Conservation (phyloP, 2,329 filamentous ascomycete genomes). For the Balansia obtecta region DNA sequence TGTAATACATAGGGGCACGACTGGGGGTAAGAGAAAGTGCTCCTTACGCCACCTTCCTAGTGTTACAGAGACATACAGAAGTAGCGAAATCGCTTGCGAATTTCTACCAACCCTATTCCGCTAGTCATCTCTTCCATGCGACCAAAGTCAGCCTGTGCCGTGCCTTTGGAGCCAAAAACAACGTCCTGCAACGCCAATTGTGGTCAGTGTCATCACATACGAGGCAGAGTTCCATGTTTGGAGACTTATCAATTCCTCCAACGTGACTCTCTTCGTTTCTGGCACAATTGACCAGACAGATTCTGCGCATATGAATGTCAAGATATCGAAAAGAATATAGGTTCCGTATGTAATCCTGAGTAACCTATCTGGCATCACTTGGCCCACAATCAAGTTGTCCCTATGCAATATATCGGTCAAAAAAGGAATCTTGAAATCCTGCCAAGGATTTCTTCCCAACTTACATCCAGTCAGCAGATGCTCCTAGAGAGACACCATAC, state of each 20-base stretch:
- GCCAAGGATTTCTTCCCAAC: neutral
- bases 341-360: constrained; percentile 54
- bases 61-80: too few species aligned
- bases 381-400: constrained; percentile 34
- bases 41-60: neutral
- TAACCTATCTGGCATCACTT: constrained; percentile 59
- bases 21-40: too few species aligned
- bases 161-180: constrained; percentile 54
- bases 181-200: constrained; percentile 33
- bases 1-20: too few species aligned
- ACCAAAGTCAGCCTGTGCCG: constrained; percentile 52
- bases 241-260: constrained; percentile 45
- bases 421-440: neutral
- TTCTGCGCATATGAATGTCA: constrained; percentile 49
- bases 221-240: neutral
- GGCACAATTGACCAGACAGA: constrained; percentile 54
- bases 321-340: constrained; percentile 55
- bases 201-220: too few species aligned
- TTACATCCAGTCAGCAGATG: neutral
- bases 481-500: neutral
- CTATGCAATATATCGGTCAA: neutral
- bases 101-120: constrained; percentile 48
- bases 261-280: constrained; percentile 49
- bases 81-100: neutral
- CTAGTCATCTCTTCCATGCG: constrained; percentile 62